A percentile compares a stretch with the other conserved stretches of the same genome.
These are phyloP conservation scores for Trebouxia sp. DNA, from an alignment of 139 green algal species.

Conservation along the genomic window DNA sequence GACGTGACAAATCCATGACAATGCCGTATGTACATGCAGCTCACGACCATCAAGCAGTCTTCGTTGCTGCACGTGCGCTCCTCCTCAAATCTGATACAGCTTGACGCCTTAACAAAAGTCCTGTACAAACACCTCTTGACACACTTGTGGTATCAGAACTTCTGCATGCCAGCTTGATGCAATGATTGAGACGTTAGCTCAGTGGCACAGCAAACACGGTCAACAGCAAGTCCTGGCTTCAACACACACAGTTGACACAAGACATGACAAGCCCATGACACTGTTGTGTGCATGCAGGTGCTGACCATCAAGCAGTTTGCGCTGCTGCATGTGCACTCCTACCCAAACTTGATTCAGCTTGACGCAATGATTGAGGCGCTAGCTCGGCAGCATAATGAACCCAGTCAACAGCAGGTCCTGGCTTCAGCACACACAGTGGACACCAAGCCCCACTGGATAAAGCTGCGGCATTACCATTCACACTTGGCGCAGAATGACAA, in stretches of 20 bases:
- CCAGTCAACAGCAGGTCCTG: background rate
- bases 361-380: background rate
- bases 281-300: background rate
- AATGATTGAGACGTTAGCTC: background rate
- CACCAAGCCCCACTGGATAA: background rate
- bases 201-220: background rate
- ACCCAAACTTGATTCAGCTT: background rate
- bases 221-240: background rate
- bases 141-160: too few relatives aligned
- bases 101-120: too few relatives aligned
- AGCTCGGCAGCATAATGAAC: background rate
- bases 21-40: background rate
- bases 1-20: background rate
- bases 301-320: slow-evolving; percentile 2
- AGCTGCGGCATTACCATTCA: background rate
- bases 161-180: too few relatives aligned
- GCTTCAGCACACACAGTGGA: slow-evolving; percentile 16
- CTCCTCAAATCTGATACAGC: background rate
- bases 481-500: background rate
- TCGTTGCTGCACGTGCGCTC: background rate
- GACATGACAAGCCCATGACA: background rate
- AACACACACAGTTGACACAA: slow-evolving; percentile 7
- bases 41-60: background rate
- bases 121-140: too few relatives aligned
- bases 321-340: background rate